Evolutionary conservation across 2,329 filamentous ascomycete species (phyloP).

Genomic region (Alternaria sp.): DNA sequence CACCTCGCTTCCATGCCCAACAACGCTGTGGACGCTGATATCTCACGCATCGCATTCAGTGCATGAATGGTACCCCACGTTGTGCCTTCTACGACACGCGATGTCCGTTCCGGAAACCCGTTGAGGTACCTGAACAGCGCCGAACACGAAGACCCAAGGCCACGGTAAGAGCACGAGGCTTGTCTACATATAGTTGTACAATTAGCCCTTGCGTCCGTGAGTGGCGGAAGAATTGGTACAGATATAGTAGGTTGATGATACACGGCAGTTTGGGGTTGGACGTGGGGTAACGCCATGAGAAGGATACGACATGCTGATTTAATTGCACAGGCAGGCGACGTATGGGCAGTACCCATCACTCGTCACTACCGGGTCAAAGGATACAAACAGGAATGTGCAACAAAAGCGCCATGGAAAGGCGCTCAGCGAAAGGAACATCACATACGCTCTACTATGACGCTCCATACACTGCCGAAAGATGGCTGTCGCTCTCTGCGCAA

Average conservation of each 20-base stretch:
- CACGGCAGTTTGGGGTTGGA: conserved; percentile 17
- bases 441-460: neutral
- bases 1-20: conserved; percentile 2
- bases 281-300: conserved; percentile 8
- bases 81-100: conserved; percentile 8
- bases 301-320: conserved; percentile 12
- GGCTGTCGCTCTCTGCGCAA: neutral
- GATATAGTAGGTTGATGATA: conserved; percentile 16
- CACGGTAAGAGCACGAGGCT: conserved; percentile 13
- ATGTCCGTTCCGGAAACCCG: conserved; percentile 18
- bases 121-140: conserved; percentile 16
- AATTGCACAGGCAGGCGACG: conserved; percentile 11
- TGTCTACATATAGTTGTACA: conserved; percentile 6
- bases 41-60: conserved; percentile 6
- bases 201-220: conserved; percentile 14
- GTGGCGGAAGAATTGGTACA: conserved; percentile 16
- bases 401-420: neutral
- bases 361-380: neutral
- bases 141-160: conserved; percentile 16
- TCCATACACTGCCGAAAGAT: conserved; percentile 2
- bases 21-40: neutral
- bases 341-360: neutral
- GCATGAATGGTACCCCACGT: conserved; percentile 15
- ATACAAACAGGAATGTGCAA: conserved; percentile 4
- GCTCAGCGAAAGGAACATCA: neutral